Conservation (phyloP, 768 basidiomycete species). For the Amyloporia xantha region DNA sequence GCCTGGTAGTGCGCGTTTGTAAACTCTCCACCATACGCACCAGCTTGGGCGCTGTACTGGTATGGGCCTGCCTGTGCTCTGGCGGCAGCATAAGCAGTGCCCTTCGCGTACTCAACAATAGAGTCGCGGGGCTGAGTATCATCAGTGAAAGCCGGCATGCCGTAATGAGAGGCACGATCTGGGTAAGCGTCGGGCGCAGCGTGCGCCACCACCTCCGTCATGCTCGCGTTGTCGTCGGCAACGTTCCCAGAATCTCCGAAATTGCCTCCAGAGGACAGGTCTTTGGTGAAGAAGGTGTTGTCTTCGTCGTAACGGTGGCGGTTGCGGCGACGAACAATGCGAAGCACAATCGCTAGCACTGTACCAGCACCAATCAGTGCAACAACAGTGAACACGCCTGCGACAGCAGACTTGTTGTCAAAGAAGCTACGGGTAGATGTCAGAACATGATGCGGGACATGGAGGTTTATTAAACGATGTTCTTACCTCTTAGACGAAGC, state of each 20-base stretch:
- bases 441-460: neutral
- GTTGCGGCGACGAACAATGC: conserved; percentile 25
- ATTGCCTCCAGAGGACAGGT: neutral
- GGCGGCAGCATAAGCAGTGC: conserved; percentile 19
- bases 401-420: conserved; percentile 39
- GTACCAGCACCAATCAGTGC: conserved; percentile 30
- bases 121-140: conserved; percentile 19
- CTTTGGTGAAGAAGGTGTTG: conserved; percentile 24
- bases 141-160: conserved; percentile 15
- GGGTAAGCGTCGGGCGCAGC: conserved; percentile 21
- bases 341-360: conserved; percentile 23
- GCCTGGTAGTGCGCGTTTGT: conserved; percentile 4
- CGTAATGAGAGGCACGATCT: conserved; percentile 23
- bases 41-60: conserved; percentile 18
- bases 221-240: conserved; percentile 9
- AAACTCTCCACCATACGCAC: conserved; percentile 7
- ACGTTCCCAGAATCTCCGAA: conserved; percentile 6
- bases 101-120: conserved; percentile 24
- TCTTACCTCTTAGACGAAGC: conserved; percentile 11
- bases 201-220: conserved; percentile 8
- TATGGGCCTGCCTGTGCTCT: conserved; percentile 16
- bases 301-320: conserved; percentile 23
- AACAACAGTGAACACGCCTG: conserved; percentile 37
- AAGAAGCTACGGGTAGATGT: conserved; percentile 38
- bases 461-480: neutral